These are phyloP conservation scores for Stentor roeselii DNA, from an alignment of 73 alveolate species.

Conservation along the genomic window DNA sequence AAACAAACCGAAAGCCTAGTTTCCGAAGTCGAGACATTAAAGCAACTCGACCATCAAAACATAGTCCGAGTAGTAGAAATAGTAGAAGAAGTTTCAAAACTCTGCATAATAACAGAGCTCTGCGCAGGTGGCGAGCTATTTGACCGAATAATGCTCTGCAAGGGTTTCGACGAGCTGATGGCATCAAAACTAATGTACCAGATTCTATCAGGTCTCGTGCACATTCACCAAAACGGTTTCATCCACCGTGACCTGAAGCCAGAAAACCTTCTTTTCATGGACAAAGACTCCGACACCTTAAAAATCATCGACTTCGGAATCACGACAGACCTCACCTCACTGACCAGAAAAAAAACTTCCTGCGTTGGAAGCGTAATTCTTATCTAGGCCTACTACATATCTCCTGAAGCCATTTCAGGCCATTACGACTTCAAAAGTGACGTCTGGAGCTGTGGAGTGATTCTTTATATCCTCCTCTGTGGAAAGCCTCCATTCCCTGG, in stretches of 20 bases:
- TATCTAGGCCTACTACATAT: too few species aligned
- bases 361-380: too few species aligned
- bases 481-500: not conserved
- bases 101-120: too few species aligned
- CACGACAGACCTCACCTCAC: slow-evolving; percentile 34
- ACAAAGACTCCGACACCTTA: slow-evolving; percentile 47
- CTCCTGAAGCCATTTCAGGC: not conserved
- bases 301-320: slow-evolving; percentile 79
- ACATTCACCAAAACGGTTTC: slow-evolving; percentile 59
- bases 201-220: slow-evolving; percentile 64
- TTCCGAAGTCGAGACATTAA: too few species aligned
- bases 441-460: not conserved
- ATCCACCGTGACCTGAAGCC: slow-evolving; percentile 90
- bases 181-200: slow-evolving; percentile 61
- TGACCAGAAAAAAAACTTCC: too few species aligned
- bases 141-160: too few species aligned
- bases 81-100: too few species aligned
- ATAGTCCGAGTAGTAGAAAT: too few species aligned
- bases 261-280: slow-evolving; percentile 60
- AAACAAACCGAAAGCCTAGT: too few species aligned
- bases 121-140: too few species aligned
- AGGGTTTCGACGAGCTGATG: too few species aligned
- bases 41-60: too few species aligned
- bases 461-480: not conserved
- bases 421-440: not conserved